Evolutionary conservation across 371 early-diverging fungal genomes (phyloP), one percentile per base, ranked within the genome.

Genomic region (Sporodiniella umbellata): DNA sequence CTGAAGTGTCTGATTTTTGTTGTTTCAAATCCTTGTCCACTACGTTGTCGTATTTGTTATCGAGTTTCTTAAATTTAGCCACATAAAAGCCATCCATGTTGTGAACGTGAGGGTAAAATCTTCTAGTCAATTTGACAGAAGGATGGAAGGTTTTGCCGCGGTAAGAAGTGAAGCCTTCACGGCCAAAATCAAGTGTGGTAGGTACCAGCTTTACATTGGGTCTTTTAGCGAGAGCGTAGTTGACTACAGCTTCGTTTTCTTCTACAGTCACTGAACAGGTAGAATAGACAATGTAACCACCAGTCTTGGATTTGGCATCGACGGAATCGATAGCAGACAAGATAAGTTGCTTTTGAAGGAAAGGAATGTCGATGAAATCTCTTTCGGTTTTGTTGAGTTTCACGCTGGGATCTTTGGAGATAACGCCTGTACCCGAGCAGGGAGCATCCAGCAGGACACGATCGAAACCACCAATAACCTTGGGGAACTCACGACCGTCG

Each of bases 1-100:
- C 46, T 33, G 48, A 45, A 28, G 52, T 39, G 4, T 42, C 48
- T n/a, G 42, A 56, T 12, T 48, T 56, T 14, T 49, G 42, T 15
- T 58, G 53, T 18, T 45, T 24, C 24, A 65, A 65, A 3, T 60
- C 62, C n/a, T 67, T 60, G 23, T 68, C 72, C 58, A 74, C 70
- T 33, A 48, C 55, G n/a, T 63, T 68, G 26, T 64, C 67, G 38
- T 74, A 75, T 69, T 84, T 87, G 77, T 88, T 89, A 57, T 85
- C 83, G 35, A 86, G 49, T 72, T 96, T 93, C 73, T 90, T 88
- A 68, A 99, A 89, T 60, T 99, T 99, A 37, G 98, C 95, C 19
- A 99, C 96, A 71, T 83, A 99, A 86, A 99, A 99, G 48, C 99
- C 99, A 75, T 99, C 99, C 98, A 99, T 98, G 73, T 99, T 99